Evolutionary conservation across 495 filamentous ascomycete species (phyloP), one percentile per base, ranked within the genome.

Genomic region (Zalerion maritima): DNA sequence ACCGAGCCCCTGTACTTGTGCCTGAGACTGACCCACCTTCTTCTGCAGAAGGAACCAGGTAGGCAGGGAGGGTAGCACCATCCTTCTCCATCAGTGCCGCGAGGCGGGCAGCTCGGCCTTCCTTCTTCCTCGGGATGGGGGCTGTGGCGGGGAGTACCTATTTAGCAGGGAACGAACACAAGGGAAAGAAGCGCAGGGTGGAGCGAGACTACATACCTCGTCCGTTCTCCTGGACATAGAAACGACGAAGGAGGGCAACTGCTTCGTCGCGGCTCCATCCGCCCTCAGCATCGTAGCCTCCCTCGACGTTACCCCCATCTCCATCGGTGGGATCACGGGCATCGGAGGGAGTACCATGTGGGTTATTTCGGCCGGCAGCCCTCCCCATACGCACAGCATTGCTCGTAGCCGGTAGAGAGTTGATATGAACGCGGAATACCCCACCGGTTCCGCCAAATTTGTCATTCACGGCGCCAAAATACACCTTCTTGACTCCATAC

Each of bases 201-300:
- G 8, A 18, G 26, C n/a, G 9, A 2, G 5, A 29, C 13, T 17
- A 36, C 50, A 34, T 55, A 80, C 80, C 81, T 62, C 83, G 75
- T 26, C 75, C 78, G 52, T 97, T 97, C 49, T 96, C 83, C 57
- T 96, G 91, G 10, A 94, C 76, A 48, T 97, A 97, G 50, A 97
- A 97, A 32, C 82, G 73, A 32, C 91, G 67, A 35, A 96, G 61
- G 36, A 94, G 45, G 54, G 86, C 84, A 38, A 97, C 85, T 0
- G 86, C 85, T 42, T 94, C 83, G 38, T 89, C 75, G 10, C 77
- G 67, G 41, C 81, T 80, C 46, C 92, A 67, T 1, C 85, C 89
- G 12, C 86, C 84, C 42, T 78, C 67, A 5, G 76, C 82, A 15
- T 75, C 70, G 43, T 78, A 89, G 4, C 77, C 67, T 5, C 58